Evolutionary conservation across 106 monocot genomes (phyloP).

Genomic region (Dactylorhiza incarnata): DNA sequence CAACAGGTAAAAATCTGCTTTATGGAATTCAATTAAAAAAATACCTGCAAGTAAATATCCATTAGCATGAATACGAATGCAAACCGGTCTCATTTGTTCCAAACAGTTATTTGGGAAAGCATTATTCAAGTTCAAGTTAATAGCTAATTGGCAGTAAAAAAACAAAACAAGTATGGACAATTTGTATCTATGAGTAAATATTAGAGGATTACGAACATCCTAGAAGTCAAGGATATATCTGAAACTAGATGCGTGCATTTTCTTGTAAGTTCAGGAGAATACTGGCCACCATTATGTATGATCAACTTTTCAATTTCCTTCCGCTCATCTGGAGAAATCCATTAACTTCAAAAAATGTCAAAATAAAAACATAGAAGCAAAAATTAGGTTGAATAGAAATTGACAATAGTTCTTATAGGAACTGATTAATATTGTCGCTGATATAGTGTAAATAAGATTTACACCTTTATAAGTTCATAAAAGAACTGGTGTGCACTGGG

Average conservation of each 20-base stretch:
- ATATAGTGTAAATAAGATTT: not conserved
- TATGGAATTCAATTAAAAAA: not conserved
- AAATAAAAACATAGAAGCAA: slow-evolving; percentile 2
- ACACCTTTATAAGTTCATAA: not conserved
- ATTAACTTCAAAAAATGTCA: not conserved
- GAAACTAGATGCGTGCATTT: slow-evolving; percentile 93
- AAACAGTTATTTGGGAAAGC: not conserved
- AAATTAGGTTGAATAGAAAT: not conserved
- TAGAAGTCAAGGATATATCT: slow-evolving; percentile 78
- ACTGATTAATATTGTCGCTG: not conserved
- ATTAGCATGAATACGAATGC: not conserved
- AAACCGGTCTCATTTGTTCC: not conserved
- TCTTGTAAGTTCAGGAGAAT: slow-evolving; percentile 83
- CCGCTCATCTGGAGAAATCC: slow-evolving; percentile 49
- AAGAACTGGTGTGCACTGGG: not conserved
- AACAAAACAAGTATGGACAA: slow-evolving; percentile 1
- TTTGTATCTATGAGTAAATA: not conserved
- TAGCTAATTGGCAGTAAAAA: not conserved
- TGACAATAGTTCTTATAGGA: not conserved
- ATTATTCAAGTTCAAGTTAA: not conserved
- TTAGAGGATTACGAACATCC: not conserved
- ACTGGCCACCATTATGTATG: slow-evolving; percentile 77
- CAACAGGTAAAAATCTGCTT: not conserved
- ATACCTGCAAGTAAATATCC: not conserved
- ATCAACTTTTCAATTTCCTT: slow-evolving; percentile 70